phyloP scores from a whole-genome alignment of 768 basidiomycete species.

The Pleurotus eryngii region DNA sequence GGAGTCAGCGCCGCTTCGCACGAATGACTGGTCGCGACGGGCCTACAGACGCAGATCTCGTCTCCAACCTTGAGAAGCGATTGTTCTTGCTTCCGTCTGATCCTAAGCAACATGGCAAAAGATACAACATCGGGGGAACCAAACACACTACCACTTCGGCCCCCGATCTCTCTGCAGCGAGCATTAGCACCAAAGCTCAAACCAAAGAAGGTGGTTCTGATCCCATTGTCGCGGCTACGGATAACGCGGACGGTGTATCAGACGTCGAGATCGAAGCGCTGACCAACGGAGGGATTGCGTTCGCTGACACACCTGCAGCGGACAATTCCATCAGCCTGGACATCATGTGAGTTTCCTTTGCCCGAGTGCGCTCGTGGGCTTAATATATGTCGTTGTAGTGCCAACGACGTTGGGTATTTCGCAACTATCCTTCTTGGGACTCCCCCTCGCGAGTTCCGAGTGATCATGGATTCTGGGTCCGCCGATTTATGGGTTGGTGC shows the following conservation, averaged over 20 bases:
- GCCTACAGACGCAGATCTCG: slow-evolving; percentile 47
- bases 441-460: slow-evolving; percentile 49
- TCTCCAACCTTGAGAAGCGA: slow-evolving; percentile 45
- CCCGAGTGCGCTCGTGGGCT: background rate
- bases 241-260: background rate
- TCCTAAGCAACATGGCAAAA: slow-evolving; percentile 29
- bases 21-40: slow-evolving; percentile 60
- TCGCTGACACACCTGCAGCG: slow-evolving; percentile 32
- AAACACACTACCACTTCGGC: background rate
- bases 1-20: slow-evolving; percentile 58
- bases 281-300: background rate
- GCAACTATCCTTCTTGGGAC: slow-evolving; percentile 66
- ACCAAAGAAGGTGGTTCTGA: background rate
- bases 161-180: slow-evolving; percentile 3
- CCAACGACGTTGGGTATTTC: slow-evolving; percentile 48
- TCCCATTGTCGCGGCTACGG: background rate
- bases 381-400: slow-evolving; percentile 18
- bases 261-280: slow-evolving; percentile 3
- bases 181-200: slow-evolving; percentile 9
- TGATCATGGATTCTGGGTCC: slow-evolving; percentile 71
- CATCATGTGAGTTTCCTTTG: slow-evolving; percentile 52
- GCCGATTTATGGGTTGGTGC: slow-evolving; percentile 67
- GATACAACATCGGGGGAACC: slow-evolving; percentile 29
- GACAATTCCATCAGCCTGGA: slow-evolving; percentile 61
- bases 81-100: slow-evolving; percentile 32